phyloP scores from a whole-genome alignment of 163 green algal genomes.

The Trebouxiophyceae sp. region DNA sequence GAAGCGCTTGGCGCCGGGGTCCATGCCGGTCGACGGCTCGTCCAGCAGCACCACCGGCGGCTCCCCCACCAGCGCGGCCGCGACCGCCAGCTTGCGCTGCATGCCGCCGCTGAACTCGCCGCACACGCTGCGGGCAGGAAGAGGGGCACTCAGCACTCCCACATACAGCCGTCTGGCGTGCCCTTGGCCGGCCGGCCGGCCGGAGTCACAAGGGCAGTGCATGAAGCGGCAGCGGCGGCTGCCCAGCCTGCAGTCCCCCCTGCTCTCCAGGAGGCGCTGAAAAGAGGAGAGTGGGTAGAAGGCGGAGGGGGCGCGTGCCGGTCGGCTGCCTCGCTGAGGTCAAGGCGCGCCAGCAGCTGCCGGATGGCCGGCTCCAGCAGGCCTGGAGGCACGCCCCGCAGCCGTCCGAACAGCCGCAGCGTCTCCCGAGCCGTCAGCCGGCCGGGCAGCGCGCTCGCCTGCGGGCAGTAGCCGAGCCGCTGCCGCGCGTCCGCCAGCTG shows the following conservation, averaged over 20 bases:
- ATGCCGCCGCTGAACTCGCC: conserved; percentile 66
- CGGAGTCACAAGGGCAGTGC: no score
- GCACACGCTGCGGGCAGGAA: conserved; percentile 27
- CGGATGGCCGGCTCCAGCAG: conserved; percentile 22
- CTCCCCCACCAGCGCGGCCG: conserved; percentile 60
- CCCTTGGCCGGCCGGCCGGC: no score
- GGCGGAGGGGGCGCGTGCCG: conserved; percentile 1
- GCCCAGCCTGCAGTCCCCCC: no score
- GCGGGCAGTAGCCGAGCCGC: conserved; percentile 74
- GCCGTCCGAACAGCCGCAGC: conserved; percentile 44
- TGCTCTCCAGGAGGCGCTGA: no score
- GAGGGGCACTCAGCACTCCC: no score
- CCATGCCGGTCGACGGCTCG: conserved; percentile 50
- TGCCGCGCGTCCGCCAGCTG: conserved; percentile 30
- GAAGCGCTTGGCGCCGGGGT: conserved; percentile 57
- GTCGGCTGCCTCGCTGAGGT: conserved; percentile 29
- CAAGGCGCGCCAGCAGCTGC: conserved; percentile 36
- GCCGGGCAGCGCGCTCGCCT: conserved; percentile 55
- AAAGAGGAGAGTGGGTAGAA: no score
- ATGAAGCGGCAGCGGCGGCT: no score
- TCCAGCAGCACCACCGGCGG: conserved; percentile 57
- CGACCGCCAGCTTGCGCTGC: conserved; percentile 68
- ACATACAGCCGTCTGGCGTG: no score
- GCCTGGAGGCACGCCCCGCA: conserved; percentile 44
- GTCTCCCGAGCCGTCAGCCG: conserved; percentile 65